Base-by-base conservation (phyloP, 495 filamentous ascomycete species). In the Filosporella fistucella region DNA sequence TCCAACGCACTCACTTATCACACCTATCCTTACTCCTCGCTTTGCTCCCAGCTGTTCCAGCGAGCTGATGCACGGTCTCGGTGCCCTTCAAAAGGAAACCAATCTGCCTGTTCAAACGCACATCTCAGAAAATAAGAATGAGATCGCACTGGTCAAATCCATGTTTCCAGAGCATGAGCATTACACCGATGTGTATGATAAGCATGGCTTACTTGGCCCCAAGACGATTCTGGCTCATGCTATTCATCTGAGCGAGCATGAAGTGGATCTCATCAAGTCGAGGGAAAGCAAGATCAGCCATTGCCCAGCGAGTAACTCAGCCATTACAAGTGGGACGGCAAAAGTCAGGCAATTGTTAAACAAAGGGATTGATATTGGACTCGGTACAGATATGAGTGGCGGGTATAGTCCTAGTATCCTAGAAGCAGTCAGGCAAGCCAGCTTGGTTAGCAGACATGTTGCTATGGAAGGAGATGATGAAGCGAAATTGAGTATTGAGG, bases 321-420 rank as follows among this genome's bases (percentile, higher is more conserved):
- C 85, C 2, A 68, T 98, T 17, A 84, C 85, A 1, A 84, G 77
- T 12, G 93, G 93, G 0, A 68, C 80, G 17, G 85, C 85, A 4
- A 78, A 74, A 13, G 84, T 98, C 0, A 70, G 91, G 14, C 67
- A 70, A 54, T 61, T 95, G 45, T 65, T 95, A n/a, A 75, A 89
- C 18, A 72, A 71, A 29, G 89, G 89, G 0, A 68, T 98, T 33
- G 76, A 73, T 0, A 80, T 94, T 4, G 93, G 93, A 0, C 65
- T 98, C 0, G 93, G 93, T 0, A 97, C 90, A 0, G 93, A 98
- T 62, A 77, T 96, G 10, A 84, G 77, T 54, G 93, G 91, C 10
- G 93, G 93, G 9, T 96, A 89, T 56, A 85, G 76, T 30, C 69
- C 83, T 4, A 84, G 77, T 56, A 75, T 97, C 13, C 73, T 97